Evolutionary conservation across 495 filamentous ascomycete genomes (phyloP), one percentile per base, ranked within the genome.

Genomic region (Xylaria bambusicola): DNA sequence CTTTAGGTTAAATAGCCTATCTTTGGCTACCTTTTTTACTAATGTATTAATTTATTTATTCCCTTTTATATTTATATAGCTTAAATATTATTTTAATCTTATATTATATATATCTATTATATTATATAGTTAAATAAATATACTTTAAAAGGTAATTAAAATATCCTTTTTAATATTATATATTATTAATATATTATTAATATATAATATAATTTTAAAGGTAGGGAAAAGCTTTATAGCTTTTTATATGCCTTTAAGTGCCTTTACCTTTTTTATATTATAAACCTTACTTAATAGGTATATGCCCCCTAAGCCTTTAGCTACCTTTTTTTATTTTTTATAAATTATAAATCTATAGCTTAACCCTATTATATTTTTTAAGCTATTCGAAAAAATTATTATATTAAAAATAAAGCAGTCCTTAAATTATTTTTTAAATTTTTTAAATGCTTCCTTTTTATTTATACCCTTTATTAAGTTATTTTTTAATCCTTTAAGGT

Each of bases 101-200:
- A n/a, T 59, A 31, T 54, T 59, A 38, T 56, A 56, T 58, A 18
- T 18, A 26, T 54, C 50, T 62, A 51, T 21, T 26, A 58, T 41
- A 26, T 46, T 57, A 46, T 62, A 46, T 12, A 44, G 49, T 36
- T 51, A 69, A 63, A 65, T 68, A 71, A 46, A 46, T 23, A 46
- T 21, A 12, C 24, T 23, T 12, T 46, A 21, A 65, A 74, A 73
- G n/a, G 21, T 41, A 20, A 50, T 20, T 56, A 48, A 41, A 35
- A 45, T 52, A 36, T 55, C 62, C 42, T 48, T 27, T 52, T 50
- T 35, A 66, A 52, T 24, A 26, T n/a, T 47, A 31, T 64, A 62
- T 45, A 38, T 2, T 51, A 47, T 53, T 53, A 45, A 58, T 40
- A 36, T 46, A 46, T 46, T 46, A 46, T 46, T 46, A 5, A 21